These are phyloP conservation scores for Aspergillus sclerotioniger DNA, from an alignment of 495 filamentous ascomycete genomes.

Conservation along the genomic window DNA sequence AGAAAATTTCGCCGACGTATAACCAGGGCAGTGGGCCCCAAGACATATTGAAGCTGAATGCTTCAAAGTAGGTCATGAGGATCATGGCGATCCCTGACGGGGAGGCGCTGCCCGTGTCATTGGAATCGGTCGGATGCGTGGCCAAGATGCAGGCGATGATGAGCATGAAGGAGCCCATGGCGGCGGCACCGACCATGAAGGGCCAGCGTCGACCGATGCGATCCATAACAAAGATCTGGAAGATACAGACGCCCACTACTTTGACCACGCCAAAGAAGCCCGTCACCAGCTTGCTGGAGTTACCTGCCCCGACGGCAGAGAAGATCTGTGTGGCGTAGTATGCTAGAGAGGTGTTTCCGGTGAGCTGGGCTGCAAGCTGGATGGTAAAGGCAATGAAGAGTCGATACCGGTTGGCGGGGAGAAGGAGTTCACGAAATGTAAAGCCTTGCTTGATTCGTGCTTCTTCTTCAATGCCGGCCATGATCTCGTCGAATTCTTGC, in stretches of 20 bases:
- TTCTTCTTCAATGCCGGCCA: slow-evolving; percentile 47
- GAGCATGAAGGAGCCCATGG: slow-evolving; percentile 51
- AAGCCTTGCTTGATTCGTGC: slow-evolving; percentile 40
- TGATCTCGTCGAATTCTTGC: slow-evolving; percentile 42
- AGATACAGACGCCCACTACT: slow-evolving; percentile 41
- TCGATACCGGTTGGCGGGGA: slow-evolving; percentile 44
- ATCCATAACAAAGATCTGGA: slow-evolving; percentile 51
- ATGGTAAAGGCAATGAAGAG: slow-evolving; percentile 44
- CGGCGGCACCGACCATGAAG: slow-evolving; percentile 51
- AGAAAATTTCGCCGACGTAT: slow-evolving; percentile 54
- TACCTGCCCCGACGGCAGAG: slow-evolving; percentile 40
- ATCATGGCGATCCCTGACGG: slow-evolving; percentile 45
- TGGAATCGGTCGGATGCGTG: slow-evolving; percentile 41
- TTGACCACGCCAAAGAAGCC: slow-evolving; percentile 52
- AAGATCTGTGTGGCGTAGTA: slow-evolving; percentile 52
- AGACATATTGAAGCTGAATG: slow-evolving; percentile 44
- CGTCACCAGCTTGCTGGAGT: slow-evolving; percentile 42
- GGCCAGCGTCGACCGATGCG: slow-evolving; percentile 51
- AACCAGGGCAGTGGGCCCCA: slow-evolving; percentile 36
- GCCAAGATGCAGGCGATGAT: slow-evolving; percentile 50
- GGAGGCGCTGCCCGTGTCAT: slow-evolving; percentile 26
- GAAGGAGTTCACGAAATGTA: slow-evolving; percentile 38
- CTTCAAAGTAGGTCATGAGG: slow-evolving; percentile 50
- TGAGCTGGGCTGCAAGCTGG: slow-evolving; percentile 44
- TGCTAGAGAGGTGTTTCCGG: slow-evolving; percentile 48